phyloP scores from a whole-genome alignment of 2,329 filamentous ascomycete species.

The Phyllosticta paracitricarpa region DNA sequence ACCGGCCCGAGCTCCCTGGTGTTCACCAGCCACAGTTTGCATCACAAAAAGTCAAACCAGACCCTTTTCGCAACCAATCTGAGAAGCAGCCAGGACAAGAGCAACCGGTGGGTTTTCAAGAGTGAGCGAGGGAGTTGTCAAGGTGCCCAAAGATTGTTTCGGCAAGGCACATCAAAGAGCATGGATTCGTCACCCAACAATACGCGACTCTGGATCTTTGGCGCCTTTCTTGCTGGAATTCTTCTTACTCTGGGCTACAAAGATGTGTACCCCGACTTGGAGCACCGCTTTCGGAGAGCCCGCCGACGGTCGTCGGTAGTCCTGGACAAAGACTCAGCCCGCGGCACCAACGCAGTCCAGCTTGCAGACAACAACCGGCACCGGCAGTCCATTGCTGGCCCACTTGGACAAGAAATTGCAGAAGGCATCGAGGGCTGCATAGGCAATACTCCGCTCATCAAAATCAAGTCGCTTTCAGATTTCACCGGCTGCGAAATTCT shows the following conservation, averaged over 20 bases:
- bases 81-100: not conserved
- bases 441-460: constrained; percentile 82
- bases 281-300: constrained; percentile 43
- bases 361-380: constrained; percentile 6
- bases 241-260: constrained; percentile 68
- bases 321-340: not conserved
- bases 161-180: not conserved
- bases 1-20: constrained; percentile 11
- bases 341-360: constrained; percentile 1
- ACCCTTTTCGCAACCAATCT: not conserved
- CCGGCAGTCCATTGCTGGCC: not conserved
- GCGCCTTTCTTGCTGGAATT: constrained; percentile 69
- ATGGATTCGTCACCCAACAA: constrained; percentile 15
- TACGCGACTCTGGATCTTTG: constrained; percentile 49
- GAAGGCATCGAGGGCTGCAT: constrained; percentile 86
- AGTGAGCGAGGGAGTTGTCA: not conserved
- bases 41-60: not conserved
- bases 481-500: constrained; percentile 83
- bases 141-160: not conserved
- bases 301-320: not conserved
- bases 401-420: constrained; percentile 38
- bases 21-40: constrained; percentile 2
- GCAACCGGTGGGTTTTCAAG: not conserved
- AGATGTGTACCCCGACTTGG: constrained; percentile 67
- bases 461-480: constrained; percentile 73